Evolutionary conservation across 768 basidiomycete genomes (phyloP).

Genomic region (Rhizopogon vesiculosus): DNA sequence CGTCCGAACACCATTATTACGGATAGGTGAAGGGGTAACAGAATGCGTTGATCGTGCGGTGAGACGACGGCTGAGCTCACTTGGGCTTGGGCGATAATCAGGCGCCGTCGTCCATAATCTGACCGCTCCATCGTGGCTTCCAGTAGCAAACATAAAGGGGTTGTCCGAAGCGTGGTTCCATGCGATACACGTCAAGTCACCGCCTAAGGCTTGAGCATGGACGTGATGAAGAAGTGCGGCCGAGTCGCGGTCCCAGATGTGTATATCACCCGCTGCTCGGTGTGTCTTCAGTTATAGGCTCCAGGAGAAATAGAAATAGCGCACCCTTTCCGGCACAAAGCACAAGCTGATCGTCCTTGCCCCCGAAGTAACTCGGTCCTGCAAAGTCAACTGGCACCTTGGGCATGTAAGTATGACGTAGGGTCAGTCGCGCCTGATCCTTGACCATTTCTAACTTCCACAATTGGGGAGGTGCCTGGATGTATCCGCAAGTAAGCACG

Average conservation of each 20-base stretch:
- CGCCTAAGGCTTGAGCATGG: constrained; percentile 48
- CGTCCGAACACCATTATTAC: not conserved
- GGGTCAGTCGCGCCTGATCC: constrained; percentile 33
- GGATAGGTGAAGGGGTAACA: not conserved
- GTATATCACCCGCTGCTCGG: constrained; percentile 63
- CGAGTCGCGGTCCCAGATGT: constrained; percentile 78
- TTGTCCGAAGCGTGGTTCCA: constrained; percentile 62
- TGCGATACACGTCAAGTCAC: constrained; percentile 66
- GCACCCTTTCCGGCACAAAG: constrained; percentile 68
- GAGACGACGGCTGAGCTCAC: not conserved
- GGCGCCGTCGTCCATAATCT: constrained; percentile 54
- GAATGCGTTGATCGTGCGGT: not conserved
- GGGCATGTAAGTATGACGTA: constrained; percentile 68
- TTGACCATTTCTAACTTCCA: constrained; percentile 62
- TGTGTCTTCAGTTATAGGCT: not conserved
- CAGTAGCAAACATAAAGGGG: constrained; percentile 68
- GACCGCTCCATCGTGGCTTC: constrained; percentile 65
- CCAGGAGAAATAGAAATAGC: constrained; percentile 2
- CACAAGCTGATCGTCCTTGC: constrained; percentile 68
- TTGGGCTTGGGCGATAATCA: not conserved
- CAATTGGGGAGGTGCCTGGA: constrained; percentile 60
- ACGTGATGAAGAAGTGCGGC: constrained; percentile 62
- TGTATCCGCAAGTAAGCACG: not conserved
- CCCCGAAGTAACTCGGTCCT: constrained; percentile 72
- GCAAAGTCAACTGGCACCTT: constrained; percentile 65